phyloP scores from a whole-genome alignment of 2,329 filamentous ascomycete genomes.

The Ascochyta fabae region DNA sequence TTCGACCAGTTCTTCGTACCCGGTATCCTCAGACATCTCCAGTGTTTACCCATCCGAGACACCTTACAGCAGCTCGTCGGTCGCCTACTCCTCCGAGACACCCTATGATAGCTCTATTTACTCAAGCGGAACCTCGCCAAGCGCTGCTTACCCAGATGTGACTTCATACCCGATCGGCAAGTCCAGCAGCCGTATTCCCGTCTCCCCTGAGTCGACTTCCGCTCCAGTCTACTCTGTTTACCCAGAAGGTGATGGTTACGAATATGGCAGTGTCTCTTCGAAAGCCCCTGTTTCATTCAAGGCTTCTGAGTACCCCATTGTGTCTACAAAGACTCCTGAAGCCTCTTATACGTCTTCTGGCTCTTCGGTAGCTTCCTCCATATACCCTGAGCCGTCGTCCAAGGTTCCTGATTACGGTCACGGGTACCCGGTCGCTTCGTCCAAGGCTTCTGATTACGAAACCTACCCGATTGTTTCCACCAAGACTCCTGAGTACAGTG shows the following conservation, averaged over 20 bases:
- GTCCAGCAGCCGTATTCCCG: slow-evolving; percentile 10
- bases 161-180: slow-evolving; percentile 1
- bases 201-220: slow-evolving; percentile 12
- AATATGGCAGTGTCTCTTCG: neutral
- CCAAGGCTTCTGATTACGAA: neutral
- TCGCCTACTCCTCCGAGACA: neutral
- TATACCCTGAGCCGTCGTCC: neutral
- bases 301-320: neutral
- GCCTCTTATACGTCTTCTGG: neutral
- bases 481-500: slow-evolving; percentile 1
- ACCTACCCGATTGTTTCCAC: neutral
- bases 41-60: slow-evolving; percentile 5
- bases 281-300: neutral
- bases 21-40: neutral
- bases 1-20: slow-evolving; percentile 4
- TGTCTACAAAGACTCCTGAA: neutral
- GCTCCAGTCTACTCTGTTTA: slow-evolving; percentile 13
- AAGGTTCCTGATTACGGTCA: neutral
- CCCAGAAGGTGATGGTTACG: slow-evolving; percentile 3
- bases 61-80: slow-evolving; percentile 1
- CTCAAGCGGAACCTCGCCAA: slow-evolving; percentile 1
- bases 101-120: slow-evolving; percentile 1
- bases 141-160: slow-evolving; percentile 7
- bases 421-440: neutral
- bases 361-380: neutral